A percentile compares a stretch with the other conserved stretches of the same genome.
phyloP scores from a whole-genome alignment of 495 filamentous ascomycete genomes.

The Penicillium alfredii region DNA sequence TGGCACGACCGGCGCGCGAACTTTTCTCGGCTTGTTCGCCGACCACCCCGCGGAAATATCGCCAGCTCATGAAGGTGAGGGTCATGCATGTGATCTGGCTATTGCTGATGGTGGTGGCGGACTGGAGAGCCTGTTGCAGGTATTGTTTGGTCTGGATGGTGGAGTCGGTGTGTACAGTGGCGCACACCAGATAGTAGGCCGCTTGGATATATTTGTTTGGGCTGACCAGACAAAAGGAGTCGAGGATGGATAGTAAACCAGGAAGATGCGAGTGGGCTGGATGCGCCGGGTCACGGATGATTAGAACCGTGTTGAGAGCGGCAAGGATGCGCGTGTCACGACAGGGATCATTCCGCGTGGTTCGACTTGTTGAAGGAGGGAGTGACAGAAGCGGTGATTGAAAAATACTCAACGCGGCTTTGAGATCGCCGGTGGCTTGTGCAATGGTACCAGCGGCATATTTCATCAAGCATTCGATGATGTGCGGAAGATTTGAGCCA shows the following conservation, averaged over 20 bases:
- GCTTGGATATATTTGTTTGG: conserved; percentile 67
- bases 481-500: conserved; percentile 33
- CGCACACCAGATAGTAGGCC: conserved; percentile 72
- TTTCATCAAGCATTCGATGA: conserved; percentile 41
- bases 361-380: conserved; percentile 38
- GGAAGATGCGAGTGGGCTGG: conserved; percentile 40
- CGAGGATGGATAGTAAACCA: conserved; percentile 56
- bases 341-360: conserved; percentile 48
- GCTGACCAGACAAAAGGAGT: conserved; percentile 60
- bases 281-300: conserved; percentile 61
- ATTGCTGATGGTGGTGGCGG: conserved; percentile 52
- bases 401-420: conserved; percentile 60
- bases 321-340: conserved; percentile 72
- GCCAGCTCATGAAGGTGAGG: conserved; percentile 76
- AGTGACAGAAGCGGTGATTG: conserved; percentile 51
- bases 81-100: conserved; percentile 73
- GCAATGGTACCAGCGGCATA: conserved; percentile 73
- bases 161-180: conserved; percentile 54
- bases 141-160: conserved; percentile 71
- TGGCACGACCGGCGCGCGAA: conserved; percentile 62
- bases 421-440: conserved; percentile 71
- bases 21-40: conserved; percentile 90
- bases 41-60: conserved; percentile 79
- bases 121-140: conserved; percentile 60
- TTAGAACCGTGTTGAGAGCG: conserved; percentile 73